phyloP scores from a whole-genome alignment of 768 basidiomycete species.

The Coprinopsis cinerea region DNA sequence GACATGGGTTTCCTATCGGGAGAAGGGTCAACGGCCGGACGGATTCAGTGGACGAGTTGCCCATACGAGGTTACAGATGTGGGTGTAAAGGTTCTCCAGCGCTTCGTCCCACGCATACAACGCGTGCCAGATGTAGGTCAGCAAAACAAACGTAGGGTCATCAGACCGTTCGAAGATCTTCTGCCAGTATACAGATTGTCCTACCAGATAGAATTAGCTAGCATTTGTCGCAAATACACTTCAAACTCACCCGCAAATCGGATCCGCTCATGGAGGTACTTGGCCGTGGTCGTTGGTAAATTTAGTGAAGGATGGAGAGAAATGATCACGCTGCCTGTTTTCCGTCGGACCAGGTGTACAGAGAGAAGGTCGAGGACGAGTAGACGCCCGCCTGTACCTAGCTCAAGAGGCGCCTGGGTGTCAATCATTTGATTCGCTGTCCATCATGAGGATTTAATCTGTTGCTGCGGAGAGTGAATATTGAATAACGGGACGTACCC shows the following conservation, averaged over 20 bases:
- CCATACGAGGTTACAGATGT: constrained; percentile 44
- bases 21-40: not conserved
- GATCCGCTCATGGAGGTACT: constrained; percentile 38
- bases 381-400: constrained; percentile 21
- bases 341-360: constrained; percentile 40
- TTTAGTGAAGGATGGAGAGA: constrained; percentile 36
- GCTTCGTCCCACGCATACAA: constrained; percentile 60
- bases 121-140: constrained; percentile 53
- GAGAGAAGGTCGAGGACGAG: constrained; percentile 42
- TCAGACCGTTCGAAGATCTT: constrained; percentile 31
- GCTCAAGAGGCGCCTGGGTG: constrained; percentile 22
- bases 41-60: not conserved
- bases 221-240: not conserved
- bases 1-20: constrained; percentile 37
- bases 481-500: constrained; percentile 4
- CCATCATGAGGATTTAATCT: not conserved
- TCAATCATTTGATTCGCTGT: constrained; percentile 27
- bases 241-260: constrained; percentile 33
- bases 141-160: constrained; percentile 51
- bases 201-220: constrained; percentile 11
- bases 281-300: constrained; percentile 32
- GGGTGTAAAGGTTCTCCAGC: constrained; percentile 43
- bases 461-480: too few relatives aligned
- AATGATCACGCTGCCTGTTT: constrained; percentile 38
- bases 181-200: constrained; percentile 44